These are phyloP conservation scores for Ogataea minuta DNA, from an alignment of 805 yeast genomes.

Conservation along the genomic window DNA sequence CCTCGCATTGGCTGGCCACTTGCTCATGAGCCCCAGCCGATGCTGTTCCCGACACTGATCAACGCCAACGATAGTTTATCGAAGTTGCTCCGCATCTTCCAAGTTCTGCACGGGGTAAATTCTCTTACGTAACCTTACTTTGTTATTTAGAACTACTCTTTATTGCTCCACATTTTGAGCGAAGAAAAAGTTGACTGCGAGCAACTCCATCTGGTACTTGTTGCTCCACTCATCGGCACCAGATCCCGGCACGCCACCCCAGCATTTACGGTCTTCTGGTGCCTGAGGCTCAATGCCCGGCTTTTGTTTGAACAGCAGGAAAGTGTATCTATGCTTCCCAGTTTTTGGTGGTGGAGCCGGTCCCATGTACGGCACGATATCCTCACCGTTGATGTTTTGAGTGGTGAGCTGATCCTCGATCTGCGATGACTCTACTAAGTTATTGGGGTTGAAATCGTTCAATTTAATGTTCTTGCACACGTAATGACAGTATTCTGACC, in stretches of 20 bases:
- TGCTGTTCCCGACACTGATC: too few species aligned
- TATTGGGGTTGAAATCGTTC: slow-evolving; percentile 36
- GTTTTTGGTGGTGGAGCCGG: slow-evolving; percentile 91
- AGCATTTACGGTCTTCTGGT: slow-evolving; percentile 58
- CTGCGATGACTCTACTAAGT: slow-evolving; percentile 23
- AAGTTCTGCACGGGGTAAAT: neutral
- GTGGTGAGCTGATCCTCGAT: slow-evolving; percentile 34
- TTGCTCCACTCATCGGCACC: slow-evolving; percentile 77
- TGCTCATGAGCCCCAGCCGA: too few species aligned
- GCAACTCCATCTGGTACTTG: slow-evolving; percentile 58
- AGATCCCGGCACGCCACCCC: slow-evolving; percentile 84
- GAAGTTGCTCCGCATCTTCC: neutral
- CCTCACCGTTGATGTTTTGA: slow-evolving; percentile 39
- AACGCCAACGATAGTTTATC: neutral
- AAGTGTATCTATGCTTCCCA: slow-evolving; percentile 85
- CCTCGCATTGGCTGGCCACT: too few species aligned
- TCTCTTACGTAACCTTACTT: neutral
- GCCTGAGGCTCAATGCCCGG: slow-evolving; percentile 38
- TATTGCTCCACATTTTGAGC: slow-evolving; percentile 56
- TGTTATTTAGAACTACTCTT: slow-evolving; percentile 3
- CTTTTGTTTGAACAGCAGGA: slow-evolving; percentile 69
- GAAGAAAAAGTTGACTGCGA: slow-evolving; percentile 78
- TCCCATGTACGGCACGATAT: slow-evolving; percentile 61
- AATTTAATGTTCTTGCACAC: slow-evolving; percentile 54
- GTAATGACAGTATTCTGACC: slow-evolving; percentile 88